phyloP scores from a whole-genome alignment of 2,329 filamentous ascomycete genomes.

The Phyllosticta citrichinensis region DNA sequence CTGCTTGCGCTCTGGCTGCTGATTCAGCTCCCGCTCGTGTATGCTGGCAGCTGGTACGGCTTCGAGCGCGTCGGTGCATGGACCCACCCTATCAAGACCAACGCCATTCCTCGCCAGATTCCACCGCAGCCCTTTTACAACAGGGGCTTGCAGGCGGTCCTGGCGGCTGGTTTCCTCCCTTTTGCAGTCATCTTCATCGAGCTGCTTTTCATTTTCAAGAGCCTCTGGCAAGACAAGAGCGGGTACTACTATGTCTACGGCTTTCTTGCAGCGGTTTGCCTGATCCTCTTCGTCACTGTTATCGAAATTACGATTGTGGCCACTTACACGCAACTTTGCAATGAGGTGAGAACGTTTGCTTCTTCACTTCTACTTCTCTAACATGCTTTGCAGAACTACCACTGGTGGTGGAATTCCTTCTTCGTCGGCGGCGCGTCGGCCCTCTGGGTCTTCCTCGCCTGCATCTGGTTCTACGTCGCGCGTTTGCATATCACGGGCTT shows the following conservation, averaged over 20 bases:
- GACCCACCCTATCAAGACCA: constrained; percentile 75
- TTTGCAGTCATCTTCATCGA: constrained; percentile 87
- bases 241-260: constrained; percentile 90
- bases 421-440: constrained; percentile 65
- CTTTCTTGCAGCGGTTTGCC: constrained; percentile 64
- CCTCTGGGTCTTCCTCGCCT: constrained; percentile 75
- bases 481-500: constrained; percentile 75
- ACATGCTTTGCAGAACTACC: constrained; percentile 50
- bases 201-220: constrained; percentile 77
- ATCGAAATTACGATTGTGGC: constrained; percentile 76
- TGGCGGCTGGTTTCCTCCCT: constrained; percentile 68
- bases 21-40: constrained; percentile 77
- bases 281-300: constrained; percentile 65
- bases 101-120: constrained; percentile 59
- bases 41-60: constrained; percentile 68
- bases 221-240: constrained; percentile 80
- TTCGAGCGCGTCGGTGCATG: constrained; percentile 58
- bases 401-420: constrained; percentile 92
- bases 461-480: constrained; percentile 72
- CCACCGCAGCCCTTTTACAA: constrained; percentile 69
- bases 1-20: constrained; percentile 72
- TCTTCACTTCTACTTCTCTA: background rate
- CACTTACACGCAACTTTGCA: constrained; percentile 72
- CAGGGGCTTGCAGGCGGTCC: constrained; percentile 49
- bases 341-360: constrained; percentile 44